phyloP scores from a whole-genome alignment of 306 rosid genomes.

The Senna siamea region DNA sequence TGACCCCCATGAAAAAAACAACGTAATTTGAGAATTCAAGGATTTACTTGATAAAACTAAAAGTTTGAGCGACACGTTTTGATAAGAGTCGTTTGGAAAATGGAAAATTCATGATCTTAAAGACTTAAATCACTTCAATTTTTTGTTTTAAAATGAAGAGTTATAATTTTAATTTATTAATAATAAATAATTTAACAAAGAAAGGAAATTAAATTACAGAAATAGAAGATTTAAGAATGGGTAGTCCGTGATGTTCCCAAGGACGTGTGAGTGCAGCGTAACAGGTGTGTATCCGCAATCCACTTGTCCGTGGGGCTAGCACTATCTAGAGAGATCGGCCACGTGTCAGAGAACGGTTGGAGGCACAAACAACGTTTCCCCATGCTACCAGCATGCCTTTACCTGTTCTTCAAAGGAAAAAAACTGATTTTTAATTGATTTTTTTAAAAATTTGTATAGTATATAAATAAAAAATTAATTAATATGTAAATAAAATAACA shows the following conservation, averaged over 20 bases:
- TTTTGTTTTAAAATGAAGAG: background rate
- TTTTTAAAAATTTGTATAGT: too few species aligned
- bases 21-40: background rate
- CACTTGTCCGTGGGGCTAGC: too few species aligned
- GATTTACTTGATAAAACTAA: background rate
- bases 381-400: conserved; percentile 41
- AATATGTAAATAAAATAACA: too few species aligned
- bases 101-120: background rate
- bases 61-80: background rate
- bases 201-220: background rate
- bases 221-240: background rate
- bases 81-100: conserved; percentile 15
- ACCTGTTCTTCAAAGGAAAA: conserved; percentile 29
- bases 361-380: conserved; percentile 44
- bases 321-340: too few species aligned
- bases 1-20: too few species aligned
- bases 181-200: background rate
- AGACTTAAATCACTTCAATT: too few species aligned
- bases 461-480: too few species aligned
- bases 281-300: conserved; percentile 3
- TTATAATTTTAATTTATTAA: background rate
- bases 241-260: background rate
- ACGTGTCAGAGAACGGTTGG: conserved; percentile 36
- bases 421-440: too few species aligned
- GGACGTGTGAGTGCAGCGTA: background rate